Evolutionary conservation across 768 basidiomycete species (phyloP), one percentile per base, ranked within the genome.

Genomic region (Sporobolomyces pararoseus): DNA sequence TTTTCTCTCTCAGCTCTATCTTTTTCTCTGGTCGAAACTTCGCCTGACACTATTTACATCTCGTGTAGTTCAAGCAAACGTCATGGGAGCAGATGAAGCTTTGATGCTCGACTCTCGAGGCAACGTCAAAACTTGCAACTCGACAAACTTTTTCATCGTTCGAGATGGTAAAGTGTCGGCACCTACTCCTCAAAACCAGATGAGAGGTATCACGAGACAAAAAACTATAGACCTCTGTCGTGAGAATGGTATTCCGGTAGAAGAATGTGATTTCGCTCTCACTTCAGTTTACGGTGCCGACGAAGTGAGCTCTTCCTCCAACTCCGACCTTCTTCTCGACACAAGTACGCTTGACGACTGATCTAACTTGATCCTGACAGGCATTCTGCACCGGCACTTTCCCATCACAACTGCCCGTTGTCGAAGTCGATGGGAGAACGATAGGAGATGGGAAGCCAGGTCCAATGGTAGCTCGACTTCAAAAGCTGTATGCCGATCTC

Each of bases 61-160:
- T 13, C 23, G 7, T 17, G 7, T 23, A 55, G 67, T 72, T 25
- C 70, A 72, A 46, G 70, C 70, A n/a, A 72, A 72, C 53, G 57
- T 61, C 25, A 47, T 66, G 35, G 70, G 70, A n/a, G 70, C 58
- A 31, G 70, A 72, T 66, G 70, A 72, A 52, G 70, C 70, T 4
- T 59, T 72, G n/a, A 72, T 72, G 70, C 61, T 72, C 23, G 70
- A 72, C 60, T 13, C 37, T 10, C 9, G 60, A 50, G 70, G 70
- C 9, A 42, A 63, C 66, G 70, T 72, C 70, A 72, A 72, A 31
- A 72, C 70, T 16, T 72, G 70, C 65, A 72, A 72, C 70, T 69
- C 67, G 34, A 66, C 65, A 32, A 72, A 72, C 35, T 72, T 72
- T 44, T 70, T 72, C 58, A 72, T 72, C 47, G 66, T 72, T 25